A percentile compares a stretch with the other conserved stretches of the same genome.
Conservation (phyloP, 768 basidiomycete genomes). For the Russula dissimulans region DNA sequence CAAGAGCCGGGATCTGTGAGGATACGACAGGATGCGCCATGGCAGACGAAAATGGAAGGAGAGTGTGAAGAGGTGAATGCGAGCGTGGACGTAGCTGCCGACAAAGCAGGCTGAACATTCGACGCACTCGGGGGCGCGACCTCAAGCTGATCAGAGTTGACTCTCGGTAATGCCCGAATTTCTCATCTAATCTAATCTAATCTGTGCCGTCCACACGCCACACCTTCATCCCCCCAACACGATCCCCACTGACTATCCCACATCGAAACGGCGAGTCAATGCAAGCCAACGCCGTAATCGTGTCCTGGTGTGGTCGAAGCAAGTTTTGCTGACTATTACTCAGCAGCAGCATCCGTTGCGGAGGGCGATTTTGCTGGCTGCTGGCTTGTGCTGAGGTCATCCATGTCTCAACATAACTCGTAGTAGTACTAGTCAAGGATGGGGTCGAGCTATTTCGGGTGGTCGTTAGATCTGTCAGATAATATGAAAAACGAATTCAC, state of each 20-base stretch:
- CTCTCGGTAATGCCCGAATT: slow-evolving; percentile 1
- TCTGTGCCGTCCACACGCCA: slow-evolving; percentile 60
- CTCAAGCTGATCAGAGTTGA: background rate
- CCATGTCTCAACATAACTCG: slow-evolving; percentile 60
- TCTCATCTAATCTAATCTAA: background rate
- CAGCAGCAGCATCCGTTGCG: slow-evolving; percentile 69
- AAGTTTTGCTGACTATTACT: slow-evolving; percentile 78
- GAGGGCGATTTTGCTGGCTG: slow-evolving; percentile 53
- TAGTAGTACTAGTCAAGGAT: slow-evolving; percentile 36
- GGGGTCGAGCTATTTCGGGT: slow-evolving; percentile 25
- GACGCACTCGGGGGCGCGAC: background rate
- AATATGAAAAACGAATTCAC: slow-evolving; percentile 30
- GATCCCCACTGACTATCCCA: slow-evolving; percentile 86
- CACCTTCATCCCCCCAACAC: slow-evolving; percentile 83
- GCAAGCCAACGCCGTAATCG: slow-evolving; percentile 75
- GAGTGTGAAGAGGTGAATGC: slow-evolving; percentile 16
- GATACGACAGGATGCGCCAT: slow-evolving; percentile 49
- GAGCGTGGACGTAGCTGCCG: slow-evolving; percentile 16
- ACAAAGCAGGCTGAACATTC: slow-evolving; percentile 13
- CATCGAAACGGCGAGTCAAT: slow-evolving; percentile 92
- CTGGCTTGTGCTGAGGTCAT: slow-evolving; percentile 32
- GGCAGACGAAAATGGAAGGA: slow-evolving; percentile 21
- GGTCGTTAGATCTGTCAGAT: slow-evolving; percentile 3
- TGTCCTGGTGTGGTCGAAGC: slow-evolving; percentile 82
- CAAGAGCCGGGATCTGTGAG: slow-evolving; percentile 38